phyloP scores from a whole-genome alignment of 208 protist species.

The Naegleria gruberi region DNA sequence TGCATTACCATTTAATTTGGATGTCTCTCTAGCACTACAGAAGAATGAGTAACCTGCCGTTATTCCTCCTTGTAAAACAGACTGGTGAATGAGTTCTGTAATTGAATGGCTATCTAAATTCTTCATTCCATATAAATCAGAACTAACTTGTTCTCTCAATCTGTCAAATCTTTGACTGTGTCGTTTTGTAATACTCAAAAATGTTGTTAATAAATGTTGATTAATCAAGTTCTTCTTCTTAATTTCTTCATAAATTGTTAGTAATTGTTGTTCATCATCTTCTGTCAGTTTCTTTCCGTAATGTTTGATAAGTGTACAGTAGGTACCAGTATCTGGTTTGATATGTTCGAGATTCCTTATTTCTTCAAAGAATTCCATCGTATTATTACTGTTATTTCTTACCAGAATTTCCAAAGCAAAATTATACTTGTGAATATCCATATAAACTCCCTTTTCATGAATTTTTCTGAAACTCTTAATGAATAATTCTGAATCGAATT shows the following conservation, averaged over 20 bases:
- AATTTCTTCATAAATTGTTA: not conserved
- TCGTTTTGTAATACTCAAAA: not conserved
- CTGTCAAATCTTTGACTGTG: not conserved
- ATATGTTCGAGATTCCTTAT: not conserved
- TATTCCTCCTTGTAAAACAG: not conserved
- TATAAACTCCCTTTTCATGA: not conserved
- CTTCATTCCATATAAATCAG: not conserved
- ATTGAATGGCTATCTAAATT: not conserved
- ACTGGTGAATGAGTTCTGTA: not conserved
- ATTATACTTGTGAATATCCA: not conserved
- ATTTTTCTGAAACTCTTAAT: not conserved
- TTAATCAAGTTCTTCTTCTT: not conserved
- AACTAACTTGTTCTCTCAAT: not conserved
- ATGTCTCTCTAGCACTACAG: too few species aligned
- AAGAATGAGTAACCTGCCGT: not conserved
- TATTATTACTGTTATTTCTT: not conserved
- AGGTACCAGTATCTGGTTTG: not conserved
- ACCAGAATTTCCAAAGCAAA: not conserved
- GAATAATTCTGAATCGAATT: not conserved
- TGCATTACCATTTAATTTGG: not conserved
- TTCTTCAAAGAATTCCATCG: not conserved
- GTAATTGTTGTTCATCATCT: not conserved
- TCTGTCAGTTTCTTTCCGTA: not conserved
- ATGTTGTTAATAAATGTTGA: not conserved
- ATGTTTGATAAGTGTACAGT: not conserved